Evolutionary conservation across 768 basidiomycete genomes (phyloP).

Genomic region (Lactarius sanguifluus): DNA sequence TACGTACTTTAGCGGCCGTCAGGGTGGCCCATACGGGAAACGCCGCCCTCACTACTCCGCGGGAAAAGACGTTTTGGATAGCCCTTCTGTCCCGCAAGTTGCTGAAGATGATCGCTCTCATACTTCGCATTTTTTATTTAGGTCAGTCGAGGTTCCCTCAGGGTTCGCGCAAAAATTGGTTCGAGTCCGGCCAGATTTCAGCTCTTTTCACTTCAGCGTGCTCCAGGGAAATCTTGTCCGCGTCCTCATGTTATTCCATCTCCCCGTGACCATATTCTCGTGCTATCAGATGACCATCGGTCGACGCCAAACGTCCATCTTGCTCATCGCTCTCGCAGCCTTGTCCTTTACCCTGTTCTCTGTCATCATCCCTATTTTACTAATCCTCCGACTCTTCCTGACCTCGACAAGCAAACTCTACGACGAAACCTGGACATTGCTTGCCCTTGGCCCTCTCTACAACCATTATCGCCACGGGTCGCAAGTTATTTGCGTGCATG

Average conservation of each 20-base stretch:
- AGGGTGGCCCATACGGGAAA: constrained; percentile 35
- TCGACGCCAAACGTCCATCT: constrained; percentile 48
- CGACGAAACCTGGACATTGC: constrained; percentile 89
- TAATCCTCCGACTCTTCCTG: constrained; percentile 74
- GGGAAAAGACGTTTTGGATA: constrained; percentile 55
- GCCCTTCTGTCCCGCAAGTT: constrained; percentile 28
- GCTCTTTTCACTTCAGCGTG: constrained; percentile 78
- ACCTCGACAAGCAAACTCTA: constrained; percentile 90
- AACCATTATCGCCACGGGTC: constrained; percentile 92
- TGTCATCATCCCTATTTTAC: constrained; percentile 67
- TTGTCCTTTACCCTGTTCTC: constrained; percentile 81
- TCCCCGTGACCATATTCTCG: constrained; percentile 91
- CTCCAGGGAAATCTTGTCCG: constrained; percentile 91
- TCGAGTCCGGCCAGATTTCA: constrained; percentile 58
- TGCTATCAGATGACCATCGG: constrained; percentile 78
- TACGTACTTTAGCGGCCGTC: constrained; percentile 29
- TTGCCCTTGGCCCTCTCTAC: constrained; percentile 89
- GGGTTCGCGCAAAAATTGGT: constrained; percentile 46
- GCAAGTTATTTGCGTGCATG: constrained; percentile 83
- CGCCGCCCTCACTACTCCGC: constrained; percentile 46
- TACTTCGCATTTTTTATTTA: constrained; percentile 43
- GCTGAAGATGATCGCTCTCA: constrained; percentile 54
- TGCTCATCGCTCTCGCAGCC: constrained; percentile 75
- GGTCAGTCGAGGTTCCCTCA: constrained; percentile 42
- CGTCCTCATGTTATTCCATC: constrained; percentile 88